phyloP scores from a whole-genome alignment of 352 stramenopile genomes.

The Thraustochytrium striatum region DNA sequence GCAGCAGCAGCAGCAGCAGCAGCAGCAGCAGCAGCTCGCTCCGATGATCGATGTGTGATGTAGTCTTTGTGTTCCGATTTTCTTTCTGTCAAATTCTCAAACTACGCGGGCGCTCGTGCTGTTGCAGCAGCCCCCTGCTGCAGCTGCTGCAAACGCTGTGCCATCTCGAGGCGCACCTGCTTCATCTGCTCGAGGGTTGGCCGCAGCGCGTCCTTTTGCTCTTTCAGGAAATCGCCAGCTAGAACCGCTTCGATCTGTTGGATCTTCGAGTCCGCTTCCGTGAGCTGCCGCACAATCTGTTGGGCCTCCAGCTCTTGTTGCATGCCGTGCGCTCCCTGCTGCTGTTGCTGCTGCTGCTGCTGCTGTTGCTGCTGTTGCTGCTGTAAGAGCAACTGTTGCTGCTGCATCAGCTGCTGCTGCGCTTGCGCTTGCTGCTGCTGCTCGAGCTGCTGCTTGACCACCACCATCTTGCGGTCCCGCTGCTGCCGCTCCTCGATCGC shows the following conservation, averaged over 20 bases:
- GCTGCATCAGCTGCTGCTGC: neutral
- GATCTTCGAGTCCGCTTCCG: no score
- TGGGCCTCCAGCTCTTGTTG: neutral
- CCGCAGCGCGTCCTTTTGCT: neutral
- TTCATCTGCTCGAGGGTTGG: neutral
- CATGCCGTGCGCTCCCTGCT: neutral
- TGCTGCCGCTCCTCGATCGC: neutral
- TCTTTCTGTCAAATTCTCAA: no score
- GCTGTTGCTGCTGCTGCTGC: slow-evolving; percentile 4
- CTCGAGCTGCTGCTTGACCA: neutral
- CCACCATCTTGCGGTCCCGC: neutral
- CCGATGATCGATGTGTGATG: neutral
- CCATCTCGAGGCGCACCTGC: no score
- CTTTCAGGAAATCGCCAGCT: neutral
- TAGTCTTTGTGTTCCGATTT: neutral
- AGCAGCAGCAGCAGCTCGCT: no score
- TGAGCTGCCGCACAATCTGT: neutral
- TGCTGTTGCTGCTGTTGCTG: neutral
- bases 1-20: slow-evolving; percentile 5
- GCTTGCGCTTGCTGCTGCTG: neutral
- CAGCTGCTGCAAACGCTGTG: no score
- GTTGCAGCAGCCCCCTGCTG: no score
- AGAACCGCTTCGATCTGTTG: no score
- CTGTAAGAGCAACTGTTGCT: neutral
- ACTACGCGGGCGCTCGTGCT: no score